phyloP scores from a whole-genome alignment of 2,329 filamentous ascomycete species.

The Sphaerulina musiva region DNA sequence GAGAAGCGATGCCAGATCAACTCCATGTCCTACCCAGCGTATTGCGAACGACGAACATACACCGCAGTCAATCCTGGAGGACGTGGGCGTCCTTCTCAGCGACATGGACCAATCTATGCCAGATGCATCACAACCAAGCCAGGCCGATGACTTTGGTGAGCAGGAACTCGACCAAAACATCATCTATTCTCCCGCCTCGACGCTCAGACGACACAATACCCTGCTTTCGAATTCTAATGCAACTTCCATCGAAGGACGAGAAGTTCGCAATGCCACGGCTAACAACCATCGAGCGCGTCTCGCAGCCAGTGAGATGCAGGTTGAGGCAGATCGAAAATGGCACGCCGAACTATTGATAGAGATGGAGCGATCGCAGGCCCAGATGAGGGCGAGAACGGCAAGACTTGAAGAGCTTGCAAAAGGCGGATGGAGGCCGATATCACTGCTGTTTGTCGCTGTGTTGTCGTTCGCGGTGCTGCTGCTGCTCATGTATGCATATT shows the following conservation, averaged over 20 bases:
- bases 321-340: background rate
- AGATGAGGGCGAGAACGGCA: background rate
- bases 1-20: background rate
- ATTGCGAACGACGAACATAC: background rate
- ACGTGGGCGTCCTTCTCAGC: background rate
- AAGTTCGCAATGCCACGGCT: background rate
- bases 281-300: background rate
- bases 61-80: background rate
- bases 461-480: background rate
- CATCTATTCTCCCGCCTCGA: too few relatives aligned
- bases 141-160: too few relatives aligned
- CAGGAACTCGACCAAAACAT: too few relatives aligned
- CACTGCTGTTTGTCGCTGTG: background rate
- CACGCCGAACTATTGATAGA: background rate
- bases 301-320: background rate
- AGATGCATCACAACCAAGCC: background rate
- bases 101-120: background rate
- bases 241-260: background rate
- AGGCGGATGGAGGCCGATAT: background rate
- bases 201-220: too few relatives aligned
- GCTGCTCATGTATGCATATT: conserved; percentile 5
- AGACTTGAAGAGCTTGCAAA: background rate
- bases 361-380: background rate
- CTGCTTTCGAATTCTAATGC: background rate
- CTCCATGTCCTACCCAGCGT: background rate